A percentile compares a stretch with the other conserved stretches of the same genome.
Conservation (phyloP, 805 yeast genomes). For the Starmera dryadoides region DNA sequence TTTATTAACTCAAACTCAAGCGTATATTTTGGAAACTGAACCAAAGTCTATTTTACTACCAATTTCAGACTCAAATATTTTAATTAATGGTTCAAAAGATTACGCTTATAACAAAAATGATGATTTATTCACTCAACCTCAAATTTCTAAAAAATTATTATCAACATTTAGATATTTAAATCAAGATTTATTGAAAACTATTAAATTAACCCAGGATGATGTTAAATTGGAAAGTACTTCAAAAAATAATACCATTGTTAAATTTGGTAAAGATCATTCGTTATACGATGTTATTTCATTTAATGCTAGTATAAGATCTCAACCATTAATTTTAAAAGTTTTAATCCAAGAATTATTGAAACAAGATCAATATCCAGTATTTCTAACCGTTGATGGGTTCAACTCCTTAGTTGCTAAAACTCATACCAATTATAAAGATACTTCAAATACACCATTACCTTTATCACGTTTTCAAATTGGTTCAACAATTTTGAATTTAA, state of each 20-base stretch:
- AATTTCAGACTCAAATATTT: constrained; percentile 50
- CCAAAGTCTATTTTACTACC: constrained; percentile 48
- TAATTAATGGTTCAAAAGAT: constrained; percentile 70
- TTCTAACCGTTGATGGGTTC: constrained; percentile 68
- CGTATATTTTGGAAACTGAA: constrained; percentile 36
- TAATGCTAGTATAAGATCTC: constrained; percentile 29
- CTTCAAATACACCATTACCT: constrained; percentile 47
- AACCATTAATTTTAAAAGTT: constrained; percentile 41
- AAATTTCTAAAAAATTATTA: constrained; percentile 48
- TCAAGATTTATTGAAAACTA: not conserved
- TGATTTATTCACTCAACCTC: constrained; percentile 60
- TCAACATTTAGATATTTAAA: constrained; percentile 37
- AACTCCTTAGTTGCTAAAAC: constrained; percentile 52
- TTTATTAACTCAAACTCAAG: constrained; percentile 60
- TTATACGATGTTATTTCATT: constrained; percentile 37
- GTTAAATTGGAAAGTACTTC: not conserved
- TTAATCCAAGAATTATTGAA: constrained; percentile 47
- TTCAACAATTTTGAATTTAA: constrained; percentile 42
- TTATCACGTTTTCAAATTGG: constrained; percentile 60
- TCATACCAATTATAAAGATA: constrained; percentile 52
- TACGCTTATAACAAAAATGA: constrained; percentile 46
- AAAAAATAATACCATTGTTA: constrained; percentile 17
- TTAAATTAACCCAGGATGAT: not conserved
- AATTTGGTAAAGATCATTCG: constrained; percentile 22
- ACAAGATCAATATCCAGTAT: constrained; percentile 49